phyloP scores from a whole-genome alignment of 257 asterid genomes.

The Lithospermum erythrorhizon region DNA sequence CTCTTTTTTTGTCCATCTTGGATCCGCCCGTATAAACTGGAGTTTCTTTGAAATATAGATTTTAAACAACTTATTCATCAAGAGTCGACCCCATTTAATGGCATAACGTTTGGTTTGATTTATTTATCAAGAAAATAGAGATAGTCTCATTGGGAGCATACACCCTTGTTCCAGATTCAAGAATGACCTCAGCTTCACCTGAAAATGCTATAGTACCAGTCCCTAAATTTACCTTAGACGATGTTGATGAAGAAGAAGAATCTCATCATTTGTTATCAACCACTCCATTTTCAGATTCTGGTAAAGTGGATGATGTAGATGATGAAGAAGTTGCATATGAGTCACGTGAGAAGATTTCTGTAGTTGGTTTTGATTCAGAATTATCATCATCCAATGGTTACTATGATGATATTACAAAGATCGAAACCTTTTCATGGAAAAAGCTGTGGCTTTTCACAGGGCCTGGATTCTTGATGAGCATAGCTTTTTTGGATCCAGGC shows the following conservation, averaged over 20 bases:
- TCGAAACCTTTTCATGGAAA: conserved; percentile 66
- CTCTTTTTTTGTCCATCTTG: too few species aligned
- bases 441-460: conserved; percentile 89
- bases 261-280: conserved; percentile 40
- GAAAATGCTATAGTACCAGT: conserved; percentile 2
- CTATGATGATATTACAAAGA: conserved; percentile 15
- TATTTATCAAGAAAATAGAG: too few species aligned
- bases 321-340: conserved; percentile 38
- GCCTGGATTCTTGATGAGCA: conserved; percentile 89
- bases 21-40: too few species aligned
- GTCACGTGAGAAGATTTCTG: conserved; percentile 45
- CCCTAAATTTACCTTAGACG: conserved; percentile 16
- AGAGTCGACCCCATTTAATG: too few species aligned
- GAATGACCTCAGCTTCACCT: conserved; percentile 40
- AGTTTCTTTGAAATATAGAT: too few species aligned
- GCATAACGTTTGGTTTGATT: too few species aligned
- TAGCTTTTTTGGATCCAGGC: conserved; percentile 91
- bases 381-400: conserved; percentile 14
- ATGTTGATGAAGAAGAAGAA: conserved; percentile 34
- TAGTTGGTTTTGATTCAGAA: conserved; percentile 42
- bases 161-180: conserved; percentile 1
- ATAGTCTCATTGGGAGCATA: too few species aligned
- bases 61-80: too few species aligned
- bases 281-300: conserved; percentile 1
- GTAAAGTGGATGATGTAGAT: conserved; percentile 21